A percentile compares a stretch with the other conserved stretches of the same genome.
Conservation (phyloP, 164 flowering plant species). For the Houttuynia cordata region DNA sequence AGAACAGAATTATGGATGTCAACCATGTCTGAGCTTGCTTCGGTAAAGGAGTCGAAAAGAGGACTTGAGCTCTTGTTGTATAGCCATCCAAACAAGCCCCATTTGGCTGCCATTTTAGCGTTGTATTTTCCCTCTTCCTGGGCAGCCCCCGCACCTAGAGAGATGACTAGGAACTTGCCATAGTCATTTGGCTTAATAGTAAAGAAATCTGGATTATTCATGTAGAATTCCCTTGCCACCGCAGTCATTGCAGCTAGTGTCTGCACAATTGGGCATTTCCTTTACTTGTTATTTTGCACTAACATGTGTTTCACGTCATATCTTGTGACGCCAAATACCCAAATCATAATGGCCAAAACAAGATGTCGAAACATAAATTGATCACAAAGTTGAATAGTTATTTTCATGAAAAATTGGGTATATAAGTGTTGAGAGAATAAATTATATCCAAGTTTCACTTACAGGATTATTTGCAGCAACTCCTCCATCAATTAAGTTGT, state of each 20-base stretch:
- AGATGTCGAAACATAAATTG: no score
- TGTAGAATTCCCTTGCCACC: slow-evolving; percentile 19
- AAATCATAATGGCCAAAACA: no score
- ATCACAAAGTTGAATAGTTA: no score
- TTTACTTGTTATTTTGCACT: no score
- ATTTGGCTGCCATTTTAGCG: slow-evolving; percentile 24
- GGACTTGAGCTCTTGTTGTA: slow-evolving; percentile 27
- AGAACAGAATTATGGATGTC: slow-evolving; percentile 37
- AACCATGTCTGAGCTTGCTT: slow-evolving; percentile 49
- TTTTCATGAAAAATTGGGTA: not conserved
- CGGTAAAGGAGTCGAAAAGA: slow-evolving; percentile 23
- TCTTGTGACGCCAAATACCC: no score
- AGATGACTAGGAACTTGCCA: slow-evolving; percentile 29
- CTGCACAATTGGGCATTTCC: slow-evolving; percentile 7
- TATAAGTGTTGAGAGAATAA: not conserved
- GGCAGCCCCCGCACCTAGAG: slow-evolving; percentile 40
- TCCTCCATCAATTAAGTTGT: slow-evolving; percentile 36
- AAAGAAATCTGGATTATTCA: slow-evolving; percentile 9
- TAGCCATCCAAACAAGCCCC: slow-evolving; percentile 43
- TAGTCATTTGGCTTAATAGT: slow-evolving; percentile 20
- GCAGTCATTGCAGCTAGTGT: slow-evolving; percentile 33
- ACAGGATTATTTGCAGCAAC: slow-evolving; percentile 42
- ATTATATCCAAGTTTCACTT: not conserved
- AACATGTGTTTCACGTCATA: no score
- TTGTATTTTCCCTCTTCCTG: slow-evolving; percentile 25